Evolutionary conservation across 1,139 yeast genomes (phyloP).

Genomic region (Protomyces pachydermus): DNA sequence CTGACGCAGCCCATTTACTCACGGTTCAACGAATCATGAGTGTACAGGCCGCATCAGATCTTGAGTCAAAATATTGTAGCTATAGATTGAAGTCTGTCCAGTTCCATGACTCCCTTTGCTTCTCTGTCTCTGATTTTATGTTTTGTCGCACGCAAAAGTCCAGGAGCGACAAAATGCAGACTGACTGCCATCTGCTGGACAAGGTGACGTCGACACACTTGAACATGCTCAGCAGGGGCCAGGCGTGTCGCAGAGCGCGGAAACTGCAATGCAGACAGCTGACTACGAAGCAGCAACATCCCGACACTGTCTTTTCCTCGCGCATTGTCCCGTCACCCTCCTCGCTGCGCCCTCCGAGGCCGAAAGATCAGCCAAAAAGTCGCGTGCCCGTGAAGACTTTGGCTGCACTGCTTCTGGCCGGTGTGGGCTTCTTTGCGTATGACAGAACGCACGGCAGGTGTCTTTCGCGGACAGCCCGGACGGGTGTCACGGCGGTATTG

Average conservation of each 20-base stretch:
- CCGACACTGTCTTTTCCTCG: constrained; percentile 2
- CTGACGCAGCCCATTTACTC: neutral
- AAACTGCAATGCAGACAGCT: neutral
- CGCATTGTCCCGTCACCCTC: constrained; percentile 22
- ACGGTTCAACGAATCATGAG: neutral
- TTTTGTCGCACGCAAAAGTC: too few relatives aligned
- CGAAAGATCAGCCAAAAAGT: neutral
- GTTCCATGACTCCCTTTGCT: too few relatives aligned
- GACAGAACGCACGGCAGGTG: constrained; percentile 38
- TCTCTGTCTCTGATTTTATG: too few relatives aligned
- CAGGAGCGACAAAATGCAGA: too few relatives aligned
- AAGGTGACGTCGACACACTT: too few relatives aligned
- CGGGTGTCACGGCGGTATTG: constrained; percentile 48
- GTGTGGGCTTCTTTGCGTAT: neutral
- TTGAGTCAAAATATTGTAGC: neutral
- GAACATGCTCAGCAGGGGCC: too few relatives aligned
- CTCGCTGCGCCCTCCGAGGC: constrained; percentile 6
- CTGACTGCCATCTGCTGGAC: too few relatives aligned
- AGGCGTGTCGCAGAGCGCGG: neutral
- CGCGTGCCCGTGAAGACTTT: constrained; percentile 16
- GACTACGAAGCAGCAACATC: neutral
- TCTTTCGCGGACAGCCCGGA: constrained; percentile 49
- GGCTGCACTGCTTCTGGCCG: neutral
- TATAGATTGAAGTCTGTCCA: neutral
- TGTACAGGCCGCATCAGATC: neutral